Evolutionary conservation across 2,329 filamentous ascomycete genomes (phyloP).

Genomic region (Chrysoporthe austroafricana): DNA sequence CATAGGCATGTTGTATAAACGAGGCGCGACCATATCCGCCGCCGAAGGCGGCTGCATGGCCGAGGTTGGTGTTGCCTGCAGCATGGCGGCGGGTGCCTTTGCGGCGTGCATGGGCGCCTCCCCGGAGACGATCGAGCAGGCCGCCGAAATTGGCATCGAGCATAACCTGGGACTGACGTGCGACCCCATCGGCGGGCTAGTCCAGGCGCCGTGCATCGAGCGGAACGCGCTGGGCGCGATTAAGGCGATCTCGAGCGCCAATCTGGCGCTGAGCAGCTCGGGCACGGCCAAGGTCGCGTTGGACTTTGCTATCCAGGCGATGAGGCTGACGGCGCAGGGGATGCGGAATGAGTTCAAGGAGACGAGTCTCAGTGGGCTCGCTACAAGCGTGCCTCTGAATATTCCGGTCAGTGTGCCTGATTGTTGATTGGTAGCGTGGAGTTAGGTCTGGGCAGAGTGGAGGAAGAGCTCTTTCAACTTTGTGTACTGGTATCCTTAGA

Average conservation of each 20-base stretch:
- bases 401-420: slow-evolving; percentile 58
- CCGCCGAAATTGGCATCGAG: slow-evolving; percentile 57
- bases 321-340: slow-evolving; percentile 54
- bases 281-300: slow-evolving; percentile 53
- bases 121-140: slow-evolving; percentile 54
- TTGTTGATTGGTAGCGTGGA: slow-evolving; percentile 39
- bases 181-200: slow-evolving; percentile 54
- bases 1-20: slow-evolving; percentile 58
- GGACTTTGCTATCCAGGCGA: slow-evolving; percentile 55
- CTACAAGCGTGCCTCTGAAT: slow-evolving; percentile 54
- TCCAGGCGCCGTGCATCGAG: slow-evolving; percentile 57
- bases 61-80: slow-evolving; percentile 56
- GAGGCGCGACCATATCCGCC: slow-evolving; percentile 55
- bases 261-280: slow-evolving; percentile 51
- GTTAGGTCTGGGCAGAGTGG: background rate
- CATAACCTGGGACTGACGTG: slow-evolving; percentile 56
- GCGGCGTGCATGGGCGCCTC: slow-evolving; percentile 56
- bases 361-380: slow-evolving; percentile 53
- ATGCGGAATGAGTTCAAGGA: slow-evolving; percentile 60
- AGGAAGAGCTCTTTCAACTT: background rate
- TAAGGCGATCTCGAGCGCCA: slow-evolving; percentile 56
- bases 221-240: slow-evolving; percentile 54
- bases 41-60: slow-evolving; percentile 58
- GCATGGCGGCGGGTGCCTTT: slow-evolving; percentile 55
- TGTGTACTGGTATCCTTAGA: background rate